Base-by-base conservation (phyloP, 352 stramenopile genomes). In the Chrysophaeum taylorii region DNA sequence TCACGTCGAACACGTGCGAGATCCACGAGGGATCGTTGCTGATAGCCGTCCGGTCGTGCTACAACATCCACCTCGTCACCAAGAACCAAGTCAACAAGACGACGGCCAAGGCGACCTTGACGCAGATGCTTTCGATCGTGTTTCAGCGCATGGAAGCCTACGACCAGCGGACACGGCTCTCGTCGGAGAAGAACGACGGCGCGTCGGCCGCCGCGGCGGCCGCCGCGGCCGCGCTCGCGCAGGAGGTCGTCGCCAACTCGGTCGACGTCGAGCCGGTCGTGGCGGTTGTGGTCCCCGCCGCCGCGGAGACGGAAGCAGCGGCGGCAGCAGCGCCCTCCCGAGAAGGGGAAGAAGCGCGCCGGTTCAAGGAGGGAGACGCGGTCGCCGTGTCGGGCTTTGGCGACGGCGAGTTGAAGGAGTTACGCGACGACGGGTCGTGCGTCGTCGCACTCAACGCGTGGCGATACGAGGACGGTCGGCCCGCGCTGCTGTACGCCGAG, bases 21-120 rank as follows among this genome's bases (percentile, higher is more conserved):
- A 87, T 96, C 18, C 90, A 95, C 72, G 88, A 94, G 72, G 86
- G 92, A 57, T 89, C 82, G 64, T 81, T 99, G n/a, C 82, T 99
- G 16, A 85, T 95, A 74, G 87, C 94, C 14, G 90, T 99, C 70
- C 82, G 93, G 36, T 88, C 94, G 0, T 92, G 92, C 68, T 98
- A 97, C 78, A 93, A 98, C 70, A 92, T 98, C 39, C 94, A 97
- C 71, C 78, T 98, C 18, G 80, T 80, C 25, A 89, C 83, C 0
- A 72, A 91, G 64, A 96, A 86, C 63, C 77, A 78, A 27, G 90
- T 93, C 7, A 98, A 98, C 78, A 89, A 95, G 70, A 97, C 88
- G 4, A 97, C 96, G 2, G 95, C 95, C n/a, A 95, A 97, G 78
- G 94, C 94, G 37, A 94, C 92, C 43, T 80, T 99, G 41, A 93